These are phyloP conservation scores for Cyclotella choctawhatcheeana DNA, from an alignment of 108 stramenopile species.

Conservation along the genomic window DNA sequence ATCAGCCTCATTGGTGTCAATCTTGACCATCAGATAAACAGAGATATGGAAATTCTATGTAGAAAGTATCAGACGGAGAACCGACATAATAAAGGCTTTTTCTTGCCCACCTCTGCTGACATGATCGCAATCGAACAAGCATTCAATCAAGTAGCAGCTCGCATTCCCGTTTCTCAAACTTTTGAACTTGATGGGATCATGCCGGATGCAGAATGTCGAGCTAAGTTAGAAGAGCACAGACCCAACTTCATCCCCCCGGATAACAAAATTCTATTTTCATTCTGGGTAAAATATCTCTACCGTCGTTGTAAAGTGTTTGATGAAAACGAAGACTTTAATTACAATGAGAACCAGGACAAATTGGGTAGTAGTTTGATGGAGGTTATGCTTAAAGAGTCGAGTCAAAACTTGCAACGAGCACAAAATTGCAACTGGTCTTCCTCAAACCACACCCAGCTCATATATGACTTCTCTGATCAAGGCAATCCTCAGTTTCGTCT, in stretches of 20 bases:
- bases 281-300: constrained; percentile 34
- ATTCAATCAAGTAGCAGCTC: constrained; percentile 21
- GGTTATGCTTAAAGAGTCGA: constrained; percentile 30
- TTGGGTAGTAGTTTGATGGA: constrained; percentile 39
- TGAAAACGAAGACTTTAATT: constrained; percentile 34
- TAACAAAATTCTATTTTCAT: constrained; percentile 24
- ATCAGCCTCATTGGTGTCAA: constrained; percentile 31
- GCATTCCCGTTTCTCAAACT: constrained; percentile 33
- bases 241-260: constrained; percentile 17
- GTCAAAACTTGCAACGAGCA: constrained; percentile 18
- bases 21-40: background rate
- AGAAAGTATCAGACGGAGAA: constrained; percentile 16
- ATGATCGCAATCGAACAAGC: constrained; percentile 19
- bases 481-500: constrained; percentile 30
- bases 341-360: constrained; percentile 25
- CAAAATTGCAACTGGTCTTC: constrained; percentile 22
- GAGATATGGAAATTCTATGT: constrained; percentile 21
- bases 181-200: constrained; percentile 36
- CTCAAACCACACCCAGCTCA: constrained; percentile 27
- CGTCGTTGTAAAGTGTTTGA: constrained; percentile 27
- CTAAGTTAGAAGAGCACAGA: constrained; percentile 3
- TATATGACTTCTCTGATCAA: constrained; percentile 30
- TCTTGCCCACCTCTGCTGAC: constrained; percentile 30
- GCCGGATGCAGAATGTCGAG: constrained; percentile 30
- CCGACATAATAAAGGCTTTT: constrained; percentile 24